phyloP scores from a whole-genome alignment of 1,139 yeast species.

The Geotrichum phurueaensis region DNA sequence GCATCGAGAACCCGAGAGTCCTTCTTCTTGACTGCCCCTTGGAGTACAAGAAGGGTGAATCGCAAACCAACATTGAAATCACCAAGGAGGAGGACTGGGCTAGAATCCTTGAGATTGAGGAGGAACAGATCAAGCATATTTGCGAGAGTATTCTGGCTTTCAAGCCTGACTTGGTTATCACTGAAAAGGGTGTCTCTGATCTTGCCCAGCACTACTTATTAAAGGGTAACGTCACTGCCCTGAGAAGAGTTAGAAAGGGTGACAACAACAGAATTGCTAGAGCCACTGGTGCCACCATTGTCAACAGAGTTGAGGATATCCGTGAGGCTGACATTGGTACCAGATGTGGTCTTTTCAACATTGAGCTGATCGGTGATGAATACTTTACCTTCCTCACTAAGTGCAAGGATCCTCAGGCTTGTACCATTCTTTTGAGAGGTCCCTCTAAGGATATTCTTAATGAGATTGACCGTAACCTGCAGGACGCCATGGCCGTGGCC shows the following conservation, averaged over 20 bases:
- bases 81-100: constrained; percentile 97
- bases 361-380: constrained; percentile 95
- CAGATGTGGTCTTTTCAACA: constrained; percentile 83
- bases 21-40: constrained; percentile 90
- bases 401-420: constrained; percentile 84
- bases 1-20: constrained; percentile 81
- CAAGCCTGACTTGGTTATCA: constrained; percentile 90
- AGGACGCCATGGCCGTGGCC: constrained; percentile 98
- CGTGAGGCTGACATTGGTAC: constrained; percentile 87
- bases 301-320: constrained; percentile 89
- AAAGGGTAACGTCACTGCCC: constrained; percentile 87
- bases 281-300: constrained; percentile 96
- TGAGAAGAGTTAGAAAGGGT: constrained; percentile 91
- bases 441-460: constrained; percentile 95
- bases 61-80: constrained; percentile 96
- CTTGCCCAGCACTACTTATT: constrained; percentile 93
- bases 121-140: constrained; percentile 85
- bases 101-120: constrained; percentile 91
- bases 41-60: constrained; percentile 98
- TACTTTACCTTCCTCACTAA: constrained; percentile 82
- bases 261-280: constrained; percentile 96
- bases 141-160: constrained; percentile 81
- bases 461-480: constrained; percentile 94
- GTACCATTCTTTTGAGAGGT: constrained; percentile 88
- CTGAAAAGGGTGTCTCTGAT: constrained; percentile 98